Base-by-base conservation (phyloP, 345 rosid genomes). In the Schrenkiella parvula region DNA sequence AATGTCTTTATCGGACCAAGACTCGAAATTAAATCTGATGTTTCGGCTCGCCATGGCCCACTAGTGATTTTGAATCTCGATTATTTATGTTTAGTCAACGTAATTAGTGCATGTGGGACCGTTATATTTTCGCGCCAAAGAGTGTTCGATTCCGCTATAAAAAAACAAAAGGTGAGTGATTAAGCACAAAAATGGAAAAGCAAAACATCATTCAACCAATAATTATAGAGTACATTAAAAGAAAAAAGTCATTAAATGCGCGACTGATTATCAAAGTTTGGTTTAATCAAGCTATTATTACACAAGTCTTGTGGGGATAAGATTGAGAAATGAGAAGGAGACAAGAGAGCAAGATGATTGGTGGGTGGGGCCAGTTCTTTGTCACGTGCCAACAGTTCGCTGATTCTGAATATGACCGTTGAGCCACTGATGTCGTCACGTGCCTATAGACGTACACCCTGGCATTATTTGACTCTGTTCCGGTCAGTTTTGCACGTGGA, bases 381-480 rank as follows among this genome's bases (percentile, higher is more conserved):
- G 71, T 76, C 80, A 76, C 80, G 80, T 76, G 80, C 26, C 23
- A 7, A 38, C 38, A 64, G 47, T 68, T 61, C 8, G 57, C 63
- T 54, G 52, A 43, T 35, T 23, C 53, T 54, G 75, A 76, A 70
- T 69, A 63, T 46, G 75, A 69, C 80, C 80, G 80, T 76, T 70
- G 71, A 76, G 66, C 66, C 59, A 63, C 61, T 76, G 69, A 38
- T 64, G 71, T 31, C 31, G 31, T 70, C 75, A 70, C 75, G 80
- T 70, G 71, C 54, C 65, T 54, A 17, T 2, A 23, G 64, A 58
- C 3, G 43, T 53, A 74, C 74, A 75, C 39, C 55, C 69, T 68
- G 69, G 56, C 73, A 51, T 19, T 68, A 37, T 60, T 74, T 68
- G 69, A 68, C 69, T 52, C 64, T 60, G 73, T 6, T 51, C 8